A percentile compares a stretch with the other conserved stretches of the same genome.
Evolutionary conservation across 257 asterid genomes (phyloP).

Genomic region (Gardenia jasminoides): DNA sequence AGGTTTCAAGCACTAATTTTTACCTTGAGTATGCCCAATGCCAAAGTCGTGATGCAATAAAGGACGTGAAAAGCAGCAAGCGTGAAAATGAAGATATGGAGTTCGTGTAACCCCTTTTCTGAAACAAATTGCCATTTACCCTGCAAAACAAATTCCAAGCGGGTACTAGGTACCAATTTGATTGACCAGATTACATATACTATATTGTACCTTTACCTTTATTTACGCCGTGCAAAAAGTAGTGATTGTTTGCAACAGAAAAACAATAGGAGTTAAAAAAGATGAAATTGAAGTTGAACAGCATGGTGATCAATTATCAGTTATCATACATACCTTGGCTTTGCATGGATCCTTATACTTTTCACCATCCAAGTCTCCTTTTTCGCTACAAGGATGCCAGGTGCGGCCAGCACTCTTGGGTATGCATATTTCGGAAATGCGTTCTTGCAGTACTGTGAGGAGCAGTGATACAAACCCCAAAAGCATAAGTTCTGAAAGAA

Average conservation of each 20-base stretch:
- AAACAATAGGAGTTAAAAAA: neutral
- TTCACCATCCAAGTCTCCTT: neutral
- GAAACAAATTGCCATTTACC: slow-evolving; percentile 32
- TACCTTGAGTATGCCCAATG: slow-evolving; percentile 30
- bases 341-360: slow-evolving; percentile 16
- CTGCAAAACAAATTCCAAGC: slow-evolving; percentile 12
- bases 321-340: slow-evolving; percentile 9
- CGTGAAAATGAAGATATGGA: slow-evolving; percentile 30
- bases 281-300: neutral
- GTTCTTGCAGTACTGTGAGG: slow-evolving; percentile 25
- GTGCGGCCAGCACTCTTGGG: slow-evolving; percentile 22
- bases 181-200: neutral
- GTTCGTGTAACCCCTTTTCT: slow-evolving; percentile 30
- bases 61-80: slow-evolving; percentile 29
- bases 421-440: slow-evolving; percentile 25
- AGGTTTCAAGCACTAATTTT: neutral
- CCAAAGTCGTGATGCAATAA: slow-evolving; percentile 28
- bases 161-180: neutral
- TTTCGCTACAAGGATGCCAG: slow-evolving; percentile 32
- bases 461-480: slow-evolving; percentile 35
- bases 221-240: too few species aligned
- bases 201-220: too few species aligned
- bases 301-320: neutral
- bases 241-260: neutral
- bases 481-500: slow-evolving; percentile 30